phyloP scores from a whole-genome alignment of 805 yeast species.

The Ogataea naganishii region DNA sequence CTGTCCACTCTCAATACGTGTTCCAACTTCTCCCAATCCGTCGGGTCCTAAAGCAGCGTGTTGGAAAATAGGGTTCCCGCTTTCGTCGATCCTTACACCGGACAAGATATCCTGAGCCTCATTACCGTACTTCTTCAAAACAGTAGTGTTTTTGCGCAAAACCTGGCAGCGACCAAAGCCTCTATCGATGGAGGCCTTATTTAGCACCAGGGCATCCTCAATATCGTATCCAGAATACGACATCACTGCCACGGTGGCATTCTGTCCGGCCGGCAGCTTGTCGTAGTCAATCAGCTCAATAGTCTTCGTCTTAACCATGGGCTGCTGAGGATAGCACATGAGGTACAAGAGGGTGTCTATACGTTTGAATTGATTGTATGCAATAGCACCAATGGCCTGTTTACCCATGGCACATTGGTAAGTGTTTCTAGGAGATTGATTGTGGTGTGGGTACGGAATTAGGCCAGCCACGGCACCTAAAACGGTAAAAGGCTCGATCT shows the following conservation, averaged over 20 bases:
- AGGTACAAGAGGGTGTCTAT: slow-evolving; percentile 88
- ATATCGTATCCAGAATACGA: slow-evolving; percentile 98
- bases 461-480: slow-evolving; percentile 90
- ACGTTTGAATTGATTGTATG: slow-evolving; percentile 91
- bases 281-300: slow-evolving; percentile 93
- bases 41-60: slow-evolving; percentile 87
- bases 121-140: slow-evolving; percentile 85
- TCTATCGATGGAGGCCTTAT: slow-evolving; percentile 88
- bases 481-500: slow-evolving; percentile 90
- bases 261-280: slow-evolving; percentile 96
- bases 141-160: slow-evolving; percentile 82
- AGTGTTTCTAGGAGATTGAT: slow-evolving; percentile 87
- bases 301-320: slow-evolving; percentile 97
- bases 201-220: slow-evolving; percentile 94
- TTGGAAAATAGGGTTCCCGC: slow-evolving; percentile 74
- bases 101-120: slow-evolving; percentile 87
- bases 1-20: slow-evolving; percentile 84
- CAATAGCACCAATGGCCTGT: slow-evolving; percentile 99
- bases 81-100: slow-evolving; percentile 83
- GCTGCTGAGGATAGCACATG: slow-evolving; percentile 99
- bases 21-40: slow-evolving; percentile 95
- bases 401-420: slow-evolving; percentile 97
- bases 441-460: slow-evolving; percentile 88
- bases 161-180: slow-evolving; percentile 98
- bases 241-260: slow-evolving; percentile 98